phyloP scores from a whole-genome alignment of 129 eudicot genomes.

The Centrapalus pauciflorus region DNA sequence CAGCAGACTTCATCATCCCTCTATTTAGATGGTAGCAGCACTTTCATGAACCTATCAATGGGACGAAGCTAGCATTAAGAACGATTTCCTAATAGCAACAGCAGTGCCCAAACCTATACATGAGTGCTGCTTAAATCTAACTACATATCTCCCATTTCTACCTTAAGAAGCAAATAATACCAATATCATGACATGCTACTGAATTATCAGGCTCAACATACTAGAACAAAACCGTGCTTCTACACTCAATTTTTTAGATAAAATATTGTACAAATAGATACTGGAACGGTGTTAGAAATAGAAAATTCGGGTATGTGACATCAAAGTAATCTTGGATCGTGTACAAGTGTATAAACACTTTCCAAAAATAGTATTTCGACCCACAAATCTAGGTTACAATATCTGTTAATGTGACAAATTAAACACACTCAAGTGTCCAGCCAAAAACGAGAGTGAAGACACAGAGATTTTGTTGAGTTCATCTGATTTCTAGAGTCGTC shows the following conservation, averaged over 20 bases:
- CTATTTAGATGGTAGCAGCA: conserved; percentile 40
- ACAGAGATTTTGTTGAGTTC: too few relatives aligned
- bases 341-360: too few relatives aligned
- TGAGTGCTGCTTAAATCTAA: conserved; percentile 19
- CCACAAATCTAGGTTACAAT: too few relatives aligned
- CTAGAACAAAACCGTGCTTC: not conserved
- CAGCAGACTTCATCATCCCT: conserved; percentile 69
- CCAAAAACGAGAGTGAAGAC: too few relatives aligned
- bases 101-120: conserved; percentile 12
- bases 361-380: too few relatives aligned
- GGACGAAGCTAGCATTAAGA: conserved; percentile 45
- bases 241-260: not conserved
- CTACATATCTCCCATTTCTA: conserved; percentile 10
- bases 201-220: not conserved
- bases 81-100: conserved; percentile 20
- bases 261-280: too few relatives aligned
- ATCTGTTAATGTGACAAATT: too few relatives aligned
- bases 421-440: too few relatives aligned
- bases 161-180: not conserved
- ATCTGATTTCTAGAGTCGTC: too few relatives aligned
- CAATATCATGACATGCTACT: not conserved
- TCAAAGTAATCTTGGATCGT: too few relatives aligned
- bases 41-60: conserved; percentile 67
- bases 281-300: too few relatives aligned
- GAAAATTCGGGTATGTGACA: too few relatives aligned